Conservation (phyloP, 2,329 filamentous ascomycete species). For the Cercospora sesami region DNA sequence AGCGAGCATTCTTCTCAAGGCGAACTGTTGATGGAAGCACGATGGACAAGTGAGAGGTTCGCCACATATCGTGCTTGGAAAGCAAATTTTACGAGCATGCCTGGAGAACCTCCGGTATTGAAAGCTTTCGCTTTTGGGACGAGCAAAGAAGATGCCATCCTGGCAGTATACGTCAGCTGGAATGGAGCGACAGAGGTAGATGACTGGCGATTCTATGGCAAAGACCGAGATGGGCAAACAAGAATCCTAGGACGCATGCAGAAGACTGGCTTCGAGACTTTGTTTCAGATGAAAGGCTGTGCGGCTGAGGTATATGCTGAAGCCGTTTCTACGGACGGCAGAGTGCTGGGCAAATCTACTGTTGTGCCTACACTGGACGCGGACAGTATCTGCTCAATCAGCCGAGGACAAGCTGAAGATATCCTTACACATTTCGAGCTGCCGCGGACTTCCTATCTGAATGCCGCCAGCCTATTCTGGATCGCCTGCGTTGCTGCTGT, state of each 20-base stretch:
- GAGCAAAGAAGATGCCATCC: constrained; percentile 22
- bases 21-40: constrained; percentile 33
- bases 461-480: neutral
- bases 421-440: neutral
- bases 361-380: neutral
- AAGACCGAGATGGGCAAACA: constrained; percentile 7
- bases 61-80: constrained; percentile 46
- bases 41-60: constrained; percentile 38
- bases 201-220: constrained; percentile 37
- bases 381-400: neutral
- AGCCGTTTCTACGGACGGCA: constrained; percentile 22
- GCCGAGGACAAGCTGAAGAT: neutral
- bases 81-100: constrained; percentile 37
- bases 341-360: constrained; percentile 10
- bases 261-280: constrained; percentile 21
- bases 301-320: constrained; percentile 23
- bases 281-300: constrained; percentile 24
- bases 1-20: constrained; percentile 12
- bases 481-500: neutral
- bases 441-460: neutral
- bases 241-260: neutral
- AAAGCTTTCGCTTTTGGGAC: constrained; percentile 38
- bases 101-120: constrained; percentile 31
- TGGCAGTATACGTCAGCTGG: constrained; percentile 36
- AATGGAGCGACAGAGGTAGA: constrained; percentile 44